Evolutionary conservation across 345 rosid genomes (phyloP), one percentile per base, ranked within the genome.

Genomic region (Tarenaya hassleriana): DNA sequence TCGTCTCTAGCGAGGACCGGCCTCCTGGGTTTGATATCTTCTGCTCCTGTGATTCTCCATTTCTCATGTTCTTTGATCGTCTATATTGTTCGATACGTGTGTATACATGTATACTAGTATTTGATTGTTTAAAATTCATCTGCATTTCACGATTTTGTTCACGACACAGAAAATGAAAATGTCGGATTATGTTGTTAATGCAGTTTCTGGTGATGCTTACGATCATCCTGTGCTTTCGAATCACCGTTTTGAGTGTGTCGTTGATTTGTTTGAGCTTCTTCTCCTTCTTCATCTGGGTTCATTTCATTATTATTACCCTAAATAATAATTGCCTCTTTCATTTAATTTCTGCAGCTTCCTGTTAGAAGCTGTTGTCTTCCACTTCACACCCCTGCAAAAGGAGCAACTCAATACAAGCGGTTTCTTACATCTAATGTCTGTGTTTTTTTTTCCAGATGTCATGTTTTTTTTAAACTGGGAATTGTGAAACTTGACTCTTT

Each of bases 11-110:
- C 84, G 32, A 83, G 70, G 66, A 58, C 75, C 60, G 66, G 62
- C 55, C 80, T 86, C 58, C 66, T 82, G 75, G 85, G 91, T 68
- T 86, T 84, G 78, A 79, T 86, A 76, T 59, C 94, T 47, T 66
- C 61, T 59, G 68, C 82, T 78, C 88, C 80, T 74, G 97, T 90
- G 88, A 86, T 78, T 82, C 74, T 73, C 47, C 67, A 19, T 27
- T 34, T 60, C 66, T 34, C 43, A 47, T 10, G 5, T 3, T 58
- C 45, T 52, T 19, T 31, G 11, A 7, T 21, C 31, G 9, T 27
- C 5, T 10, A 5, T 31, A 41, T 41, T 8, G 24, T 38, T 50
- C 11, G 5, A 35, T 18, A 33, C 7, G 33, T 14, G 3, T 16
- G 14, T 40, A 0, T 21, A 16, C 14, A 11, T 52, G 24, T 52